These are phyloP conservation scores for Pythium apleroticum DNA, from an alignment of 352 stramenopile species.

Conservation along the genomic window DNA sequence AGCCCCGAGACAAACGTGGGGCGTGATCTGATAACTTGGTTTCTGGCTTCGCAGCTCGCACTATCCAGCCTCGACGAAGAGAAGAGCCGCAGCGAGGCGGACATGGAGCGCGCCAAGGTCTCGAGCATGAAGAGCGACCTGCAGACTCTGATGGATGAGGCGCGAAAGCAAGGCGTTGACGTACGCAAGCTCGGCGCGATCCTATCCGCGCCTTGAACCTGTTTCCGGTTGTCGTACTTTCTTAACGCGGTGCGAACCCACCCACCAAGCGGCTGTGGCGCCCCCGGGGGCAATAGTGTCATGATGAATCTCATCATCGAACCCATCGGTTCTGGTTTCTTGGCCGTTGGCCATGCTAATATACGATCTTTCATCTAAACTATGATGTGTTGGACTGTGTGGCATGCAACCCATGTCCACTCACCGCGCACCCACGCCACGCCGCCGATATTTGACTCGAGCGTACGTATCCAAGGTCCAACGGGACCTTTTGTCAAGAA, in stretches of 20 bases:
- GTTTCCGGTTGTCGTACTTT: neutral
- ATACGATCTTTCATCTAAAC: neutral
- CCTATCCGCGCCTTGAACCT: conserved; percentile 24
- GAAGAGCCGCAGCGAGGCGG: conserved; percentile 49
- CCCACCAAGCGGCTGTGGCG: neutral
- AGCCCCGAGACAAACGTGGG: neutral
- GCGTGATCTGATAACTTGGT: conserved; percentile 2
- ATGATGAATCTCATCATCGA: neutral
- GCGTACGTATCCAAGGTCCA: too few species aligned
- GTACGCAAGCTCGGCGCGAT: conserved; percentile 50
- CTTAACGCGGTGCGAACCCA: neutral
- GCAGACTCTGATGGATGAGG: conserved; percentile 66
- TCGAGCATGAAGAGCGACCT: conserved; percentile 63
- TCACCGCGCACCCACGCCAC: neutral
- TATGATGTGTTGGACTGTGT: neutral
- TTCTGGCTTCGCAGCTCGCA: conserved; percentile 44
- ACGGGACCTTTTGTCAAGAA: neutral
- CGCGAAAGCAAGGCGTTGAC: conserved; percentile 64
- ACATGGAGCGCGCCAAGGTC: conserved; percentile 62
- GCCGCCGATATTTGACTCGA: too few species aligned
- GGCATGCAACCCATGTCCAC: neutral
- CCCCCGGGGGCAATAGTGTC: conserved; percentile 3
- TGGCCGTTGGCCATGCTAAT: neutral
- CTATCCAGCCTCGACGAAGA: conserved; percentile 85
- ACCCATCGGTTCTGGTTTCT: neutral